Percentiles rank a stretch among this genome's conserved stretches.
Evolutionary conservation across 352 stramenopile species (phyloP).

Genomic region (Plasmopara muralis): DNA sequence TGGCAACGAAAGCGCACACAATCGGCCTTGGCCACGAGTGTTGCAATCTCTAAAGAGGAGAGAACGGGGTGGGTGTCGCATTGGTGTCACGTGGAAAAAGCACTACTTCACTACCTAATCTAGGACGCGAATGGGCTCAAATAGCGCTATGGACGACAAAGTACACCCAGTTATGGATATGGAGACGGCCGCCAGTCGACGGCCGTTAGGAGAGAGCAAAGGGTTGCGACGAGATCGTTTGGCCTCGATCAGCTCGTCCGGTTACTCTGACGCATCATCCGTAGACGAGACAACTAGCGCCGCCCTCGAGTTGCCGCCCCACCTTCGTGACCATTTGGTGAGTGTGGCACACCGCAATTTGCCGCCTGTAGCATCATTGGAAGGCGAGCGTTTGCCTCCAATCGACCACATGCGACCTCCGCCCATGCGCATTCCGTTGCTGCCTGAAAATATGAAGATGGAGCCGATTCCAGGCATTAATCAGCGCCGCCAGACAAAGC

Average conservation of each 20-base stretch:
- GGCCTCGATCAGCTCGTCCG: conserved; percentile 31
- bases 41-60: conserved; percentile 6
- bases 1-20: conserved; percentile 2
- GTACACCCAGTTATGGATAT: conserved; percentile 39
- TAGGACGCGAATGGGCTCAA: conserved; percentile 29
- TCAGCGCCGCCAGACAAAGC: conserved; percentile 53
- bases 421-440: conserved; percentile 48
- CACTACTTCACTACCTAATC: conserved; percentile 3
- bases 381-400: conserved; percentile 51
- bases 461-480: conserved; percentile 53
- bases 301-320: conserved; percentile 41
- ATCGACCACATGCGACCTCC: conserved; percentile 48
- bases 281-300: conserved; percentile 26
- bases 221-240: conserved; percentile 27
- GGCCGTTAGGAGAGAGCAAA: conserved; percentile 29
- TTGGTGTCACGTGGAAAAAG: conserved; percentile 2
- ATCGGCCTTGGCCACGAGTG: conserved; percentile 3
- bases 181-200: conserved; percentile 24
- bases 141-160: conserved; percentile 42
- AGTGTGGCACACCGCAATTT: conserved; percentile 29
- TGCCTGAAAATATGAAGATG: conserved; percentile 64
- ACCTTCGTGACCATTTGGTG: conserved; percentile 56
- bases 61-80: neutral
- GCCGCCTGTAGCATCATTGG: conserved; percentile 22
- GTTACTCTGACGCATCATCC: conserved; percentile 34